Evolutionary conservation across 495 filamentous ascomycete genomes (phyloP).

Genomic region (Aspergillus steynii): DNA sequence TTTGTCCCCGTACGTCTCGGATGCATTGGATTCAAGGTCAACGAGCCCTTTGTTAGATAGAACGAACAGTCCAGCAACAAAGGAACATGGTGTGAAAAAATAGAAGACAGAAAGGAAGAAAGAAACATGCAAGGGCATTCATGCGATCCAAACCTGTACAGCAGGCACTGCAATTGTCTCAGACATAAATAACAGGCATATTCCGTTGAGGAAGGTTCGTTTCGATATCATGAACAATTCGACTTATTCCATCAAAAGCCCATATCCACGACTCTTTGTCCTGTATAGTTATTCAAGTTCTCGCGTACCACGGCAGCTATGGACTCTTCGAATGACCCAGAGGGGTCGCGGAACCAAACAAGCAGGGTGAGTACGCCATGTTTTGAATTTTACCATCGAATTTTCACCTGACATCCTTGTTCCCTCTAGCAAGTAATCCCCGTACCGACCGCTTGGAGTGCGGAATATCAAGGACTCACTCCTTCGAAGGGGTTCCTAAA

Average conservation of each 20-base stretch:
- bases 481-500: conserved; percentile 12
- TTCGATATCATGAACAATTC: not conserved
- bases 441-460: not conserved
- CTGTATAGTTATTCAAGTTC: not conserved
- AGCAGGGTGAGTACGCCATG: not conserved
- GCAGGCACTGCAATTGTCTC: not conserved
- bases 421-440: not conserved
- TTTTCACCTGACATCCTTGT: not conserved
- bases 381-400: not conserved
- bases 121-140: not conserved
- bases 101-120: not conserved
- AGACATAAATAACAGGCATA: not conserved
- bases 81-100: too few relatives aligned
- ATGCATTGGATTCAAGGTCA: not conserved
- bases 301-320: not conserved
- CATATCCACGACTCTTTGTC: not conserved
- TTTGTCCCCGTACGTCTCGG: not conserved
- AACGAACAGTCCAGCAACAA: not conserved
- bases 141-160: not conserved
- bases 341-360: not conserved
- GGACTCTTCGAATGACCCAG: not conserved
- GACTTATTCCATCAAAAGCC: not conserved
- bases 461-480: not conserved
- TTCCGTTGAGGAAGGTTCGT: not conserved
- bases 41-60: not conserved